These are phyloP conservation scores for Stagonosporopsis chrysanthemi DNA, from an alignment of 2,329 filamentous ascomycete species.

Conservation along the genomic window DNA sequence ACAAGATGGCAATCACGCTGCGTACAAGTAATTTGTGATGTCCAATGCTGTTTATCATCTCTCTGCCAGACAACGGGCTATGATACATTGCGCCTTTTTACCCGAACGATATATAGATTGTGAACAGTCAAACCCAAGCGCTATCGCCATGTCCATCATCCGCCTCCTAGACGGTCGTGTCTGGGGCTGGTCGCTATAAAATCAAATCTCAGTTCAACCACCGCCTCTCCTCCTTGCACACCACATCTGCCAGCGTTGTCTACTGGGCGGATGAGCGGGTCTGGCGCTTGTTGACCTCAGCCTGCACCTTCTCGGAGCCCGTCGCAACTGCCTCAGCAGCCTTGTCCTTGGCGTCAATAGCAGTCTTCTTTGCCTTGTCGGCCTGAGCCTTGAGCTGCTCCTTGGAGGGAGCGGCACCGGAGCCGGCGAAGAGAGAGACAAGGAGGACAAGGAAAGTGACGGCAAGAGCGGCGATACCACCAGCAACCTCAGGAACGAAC, in stretches of 20 bases:
- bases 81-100: conserved; percentile 42
- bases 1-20: neutral
- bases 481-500: conserved; percentile 90
- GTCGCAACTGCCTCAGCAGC: conserved; percentile 68
- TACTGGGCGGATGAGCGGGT: conserved; percentile 54
- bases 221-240: neutral
- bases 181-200: conserved; percentile 22
- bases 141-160: conserved; percentile 13
- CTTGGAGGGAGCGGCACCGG: conserved; percentile 68
- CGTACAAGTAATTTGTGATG: neutral
- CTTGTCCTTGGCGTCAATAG: conserved; percentile 70
- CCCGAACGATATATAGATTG: conserved; percentile 36
- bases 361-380: conserved; percentile 78
- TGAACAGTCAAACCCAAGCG: conserved; percentile 33
- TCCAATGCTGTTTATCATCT: conserved; percentile 20
- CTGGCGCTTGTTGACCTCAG: conserved; percentile 68
- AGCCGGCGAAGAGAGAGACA: conserved; percentile 71
- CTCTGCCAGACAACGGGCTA: conserved; percentile 33
- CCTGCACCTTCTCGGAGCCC: conserved; percentile 77
- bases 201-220: neutral
- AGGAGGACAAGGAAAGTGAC: conserved; percentile 75
- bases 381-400: conserved; percentile 74
- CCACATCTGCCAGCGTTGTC: conserved; percentile 14
- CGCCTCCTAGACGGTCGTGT: conserved; percentile 24
- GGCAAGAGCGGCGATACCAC: conserved; percentile 74